Conservation (phyloP, 176 grass and related monocot species). For the Secale cereale region DNA sequence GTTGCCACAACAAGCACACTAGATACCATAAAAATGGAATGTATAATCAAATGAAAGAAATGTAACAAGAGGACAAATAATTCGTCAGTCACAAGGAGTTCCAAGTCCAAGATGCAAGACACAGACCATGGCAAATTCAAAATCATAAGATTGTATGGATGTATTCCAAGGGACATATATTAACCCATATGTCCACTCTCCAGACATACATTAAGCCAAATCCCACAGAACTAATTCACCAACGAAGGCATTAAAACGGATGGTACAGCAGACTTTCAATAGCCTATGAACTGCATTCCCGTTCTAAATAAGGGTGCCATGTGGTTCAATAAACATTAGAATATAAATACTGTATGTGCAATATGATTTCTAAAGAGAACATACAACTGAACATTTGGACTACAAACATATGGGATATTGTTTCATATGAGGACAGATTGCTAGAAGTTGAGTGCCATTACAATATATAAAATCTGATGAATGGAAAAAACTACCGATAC, state of each 20-base stretch:
- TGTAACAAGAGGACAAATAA: not conserved
- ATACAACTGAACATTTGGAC: not conserved
- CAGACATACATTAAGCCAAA: not conserved
- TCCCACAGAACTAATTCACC: not conserved
- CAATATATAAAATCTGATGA: not conserved
- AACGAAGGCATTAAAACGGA: not conserved
- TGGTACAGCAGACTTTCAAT: not conserved
- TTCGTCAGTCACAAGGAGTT: not conserved
- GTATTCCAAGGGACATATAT: not conserved
- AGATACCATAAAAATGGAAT: constrained; percentile 27
- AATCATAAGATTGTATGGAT: constrained; percentile 8
- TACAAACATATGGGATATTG: not conserved
- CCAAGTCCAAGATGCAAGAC: not conserved
- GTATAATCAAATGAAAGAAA: constrained; percentile 6
- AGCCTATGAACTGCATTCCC: not conserved
- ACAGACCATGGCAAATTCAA: not conserved
- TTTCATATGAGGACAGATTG: not conserved
- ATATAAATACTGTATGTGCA: not conserved
- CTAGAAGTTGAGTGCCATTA: not conserved
- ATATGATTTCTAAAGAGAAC: not conserved
- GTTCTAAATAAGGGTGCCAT: not conserved
- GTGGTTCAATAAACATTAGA: not conserved
- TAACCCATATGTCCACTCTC: not conserved
- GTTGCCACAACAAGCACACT: constrained; percentile 95
- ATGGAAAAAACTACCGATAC: not conserved